These are phyloP conservation scores for Trametopsis cervina DNA, from an alignment of 768 basidiomycete species.

Conservation along the genomic window DNA sequence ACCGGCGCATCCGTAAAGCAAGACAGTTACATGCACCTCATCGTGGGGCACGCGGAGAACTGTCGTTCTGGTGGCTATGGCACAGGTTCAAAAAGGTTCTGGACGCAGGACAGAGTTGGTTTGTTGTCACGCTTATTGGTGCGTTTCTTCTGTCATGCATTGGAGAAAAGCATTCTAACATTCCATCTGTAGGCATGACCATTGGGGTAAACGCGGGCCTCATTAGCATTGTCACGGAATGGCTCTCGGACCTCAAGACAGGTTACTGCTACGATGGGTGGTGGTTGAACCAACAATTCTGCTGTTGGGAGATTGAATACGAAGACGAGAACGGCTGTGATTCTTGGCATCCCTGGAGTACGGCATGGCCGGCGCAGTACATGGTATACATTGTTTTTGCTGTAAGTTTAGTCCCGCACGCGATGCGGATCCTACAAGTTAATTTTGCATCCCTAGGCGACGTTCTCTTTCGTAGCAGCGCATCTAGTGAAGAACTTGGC, in stretches of 20 bases:
- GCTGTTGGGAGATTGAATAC: constrained; percentile 92
- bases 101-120: constrained; percentile 83
- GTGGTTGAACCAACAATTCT: constrained; percentile 98
- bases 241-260: constrained; percentile 97
- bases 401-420: constrained; percentile 40
- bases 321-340: constrained; percentile 77
- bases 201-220: constrained; percentile 94
- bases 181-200: constrained; percentile 50
- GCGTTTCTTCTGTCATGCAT: constrained; percentile 25
- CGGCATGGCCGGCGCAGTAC: constrained; percentile 66
- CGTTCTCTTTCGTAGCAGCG: constrained; percentile 81
- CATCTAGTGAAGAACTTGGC: constrained; percentile 86
- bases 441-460: constrained; percentile 43
- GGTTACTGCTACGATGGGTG: constrained; percentile 95
- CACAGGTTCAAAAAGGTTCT: constrained; percentile 50
- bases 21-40: constrained; percentile 35
- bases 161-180: background rate
- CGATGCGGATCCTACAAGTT: background rate
- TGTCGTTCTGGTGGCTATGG: constrained; percentile 55
- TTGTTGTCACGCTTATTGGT: constrained; percentile 89
- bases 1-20: constrained; percentile 62
- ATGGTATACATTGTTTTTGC: constrained; percentile 84
- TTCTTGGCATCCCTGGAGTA: constrained; percentile 91
- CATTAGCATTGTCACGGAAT: constrained; percentile 92
- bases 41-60: constrained; percentile 41